These are phyloP conservation scores for Microdochium bolleyi DNA, from an alignment of 2,329 filamentous ascomycete species.

Conservation along the genomic window DNA sequence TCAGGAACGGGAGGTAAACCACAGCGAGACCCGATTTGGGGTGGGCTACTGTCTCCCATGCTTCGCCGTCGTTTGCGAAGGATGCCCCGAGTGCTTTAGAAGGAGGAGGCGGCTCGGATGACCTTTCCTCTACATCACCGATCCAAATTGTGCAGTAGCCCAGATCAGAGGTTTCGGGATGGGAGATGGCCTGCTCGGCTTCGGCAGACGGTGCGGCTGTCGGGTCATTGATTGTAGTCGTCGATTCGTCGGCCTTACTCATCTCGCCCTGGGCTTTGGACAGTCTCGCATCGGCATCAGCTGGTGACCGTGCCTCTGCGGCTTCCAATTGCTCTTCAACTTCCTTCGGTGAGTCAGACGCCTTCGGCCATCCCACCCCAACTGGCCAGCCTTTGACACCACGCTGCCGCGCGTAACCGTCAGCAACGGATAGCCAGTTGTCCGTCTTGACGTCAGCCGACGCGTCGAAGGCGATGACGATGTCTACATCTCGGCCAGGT, in stretches of 20 bases:
- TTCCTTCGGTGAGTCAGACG: slow-evolving; percentile 47
- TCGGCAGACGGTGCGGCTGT: slow-evolving; percentile 6
- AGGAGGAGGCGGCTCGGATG: slow-evolving; percentile 41
- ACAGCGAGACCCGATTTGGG: slow-evolving; percentile 81
- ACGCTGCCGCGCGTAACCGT: slow-evolving; percentile 85
- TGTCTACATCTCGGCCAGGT: slow-evolving; percentile 79
- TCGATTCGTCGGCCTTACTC: slow-evolving; percentile 5
- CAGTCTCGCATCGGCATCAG: slow-evolving; percentile 57
- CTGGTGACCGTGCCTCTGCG: slow-evolving; percentile 52
- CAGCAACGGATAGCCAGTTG: slow-evolving; percentile 92
- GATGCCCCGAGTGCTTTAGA: slow-evolving; percentile 33
- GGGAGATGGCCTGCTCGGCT: slow-evolving; percentile 29
- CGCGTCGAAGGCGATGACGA: slow-evolving; percentile 88
- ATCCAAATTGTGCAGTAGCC: slow-evolving; percentile 96
- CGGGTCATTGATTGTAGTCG: neutral
- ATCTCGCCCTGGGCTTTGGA: slow-evolving; percentile 41
- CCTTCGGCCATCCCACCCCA: slow-evolving; percentile 85
- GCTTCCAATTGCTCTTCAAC: slow-evolving; percentile 58
- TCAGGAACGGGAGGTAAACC: slow-evolving; percentile 82
- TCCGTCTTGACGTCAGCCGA: slow-evolving; percentile 89
- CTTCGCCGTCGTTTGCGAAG: slow-evolving; percentile 44
- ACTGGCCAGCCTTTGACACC: slow-evolving; percentile 92
- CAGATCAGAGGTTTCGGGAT: slow-evolving; percentile 51
- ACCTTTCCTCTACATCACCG: slow-evolving; percentile 70
- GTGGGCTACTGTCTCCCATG: slow-evolving; percentile 59